A percentile compares a stretch with the other conserved stretches of the same genome.
These are phyloP conservation scores for Thyridium curvatum DNA, from an alignment of 2,329 filamentous ascomycete species.

Conservation along the genomic window DNA sequence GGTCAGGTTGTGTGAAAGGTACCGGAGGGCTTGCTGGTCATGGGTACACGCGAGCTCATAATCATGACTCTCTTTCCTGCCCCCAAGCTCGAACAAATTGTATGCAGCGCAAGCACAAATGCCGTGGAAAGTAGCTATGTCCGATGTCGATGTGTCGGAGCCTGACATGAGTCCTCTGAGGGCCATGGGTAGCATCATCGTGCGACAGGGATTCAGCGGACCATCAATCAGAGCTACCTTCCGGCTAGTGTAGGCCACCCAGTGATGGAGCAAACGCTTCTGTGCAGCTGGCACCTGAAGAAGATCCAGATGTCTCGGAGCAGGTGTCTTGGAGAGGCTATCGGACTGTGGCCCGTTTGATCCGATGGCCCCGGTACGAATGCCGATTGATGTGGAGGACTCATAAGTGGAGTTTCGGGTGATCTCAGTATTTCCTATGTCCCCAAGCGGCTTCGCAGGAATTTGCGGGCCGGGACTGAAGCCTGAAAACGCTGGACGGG, in stretches of 20 bases:
- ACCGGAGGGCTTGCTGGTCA: conserved; percentile 14
- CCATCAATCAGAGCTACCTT: conserved; percentile 16
- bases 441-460: too few species aligned
- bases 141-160: conserved; percentile 10
- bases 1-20: conserved; percentile 13
- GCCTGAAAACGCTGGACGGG: too few species aligned
- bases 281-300: conserved; percentile 9
- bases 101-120: conserved; percentile 31
- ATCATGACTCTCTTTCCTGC: conserved; percentile 7
- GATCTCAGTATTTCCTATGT: too few species aligned
- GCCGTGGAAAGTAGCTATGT: conserved; percentile 16
- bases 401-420: too few species aligned
- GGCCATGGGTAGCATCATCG: conserved; percentile 18
- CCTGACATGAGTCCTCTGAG: conserved; percentile 11
- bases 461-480: too few species aligned
- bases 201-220: conserved; percentile 15
- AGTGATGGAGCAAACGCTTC: conserved; percentile 18
- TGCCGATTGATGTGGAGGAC: too few species aligned
- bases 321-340: neutral
- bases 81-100: conserved; percentile 31
- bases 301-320: conserved; percentile 12
- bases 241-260: conserved; percentile 16
- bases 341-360: too few species aligned
- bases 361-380: too few species aligned
- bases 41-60: conserved; percentile 12